Evolutionary conservation across 2,329 filamentous ascomycete species (phyloP), one percentile per base, ranked within the genome.

Genomic region (Pseudogymnoascus sp.): DNA sequence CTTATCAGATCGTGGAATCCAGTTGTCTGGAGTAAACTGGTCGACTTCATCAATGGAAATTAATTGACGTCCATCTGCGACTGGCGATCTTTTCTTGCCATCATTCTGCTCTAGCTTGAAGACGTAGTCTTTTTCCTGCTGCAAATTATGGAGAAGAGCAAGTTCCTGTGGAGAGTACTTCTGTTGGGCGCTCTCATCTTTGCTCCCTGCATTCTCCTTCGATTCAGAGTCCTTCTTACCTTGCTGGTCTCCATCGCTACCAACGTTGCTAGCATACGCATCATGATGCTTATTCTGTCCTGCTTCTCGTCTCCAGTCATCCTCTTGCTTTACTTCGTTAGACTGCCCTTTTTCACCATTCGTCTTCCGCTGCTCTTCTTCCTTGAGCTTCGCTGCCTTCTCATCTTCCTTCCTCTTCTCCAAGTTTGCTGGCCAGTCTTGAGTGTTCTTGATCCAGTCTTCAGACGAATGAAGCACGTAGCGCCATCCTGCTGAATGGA

Each of bases 1-100:
- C 25, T 78, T 66, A 0, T 71, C 69, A 1, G 73, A 75, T 7
- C 79, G 74, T 3, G 79, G 79, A 1, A 82, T 71, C 80, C 79
- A 82, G 62, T 80, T 82, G 66, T 82, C 79, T 0, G 79, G 79
- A 1, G 75, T 76, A 64, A 78, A 78, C 41, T 81, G 78, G 63
- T 82, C 80, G 2, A 72, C 70, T 64, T 80, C 78, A 57, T 80
- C 76, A 60, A 81, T 76, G 6, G 69, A 68, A 8, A 75, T 70
- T 0, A 68, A 66, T 0, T 65, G 69, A 2, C 69, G 62, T 11
- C 71, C 70, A 18, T 71, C 65, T 2, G 64, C 68, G 33, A 73
- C 69, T 8, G 76, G 75, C 14, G 73, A 76, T 3, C 65, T 66
- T 3, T 69, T 68, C 60, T 73, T 75, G 15, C 77, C 77, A 41